Conservation (phyloP, 1,284 basidiomycete species). For the Apiotrichum sp. region DNA sequence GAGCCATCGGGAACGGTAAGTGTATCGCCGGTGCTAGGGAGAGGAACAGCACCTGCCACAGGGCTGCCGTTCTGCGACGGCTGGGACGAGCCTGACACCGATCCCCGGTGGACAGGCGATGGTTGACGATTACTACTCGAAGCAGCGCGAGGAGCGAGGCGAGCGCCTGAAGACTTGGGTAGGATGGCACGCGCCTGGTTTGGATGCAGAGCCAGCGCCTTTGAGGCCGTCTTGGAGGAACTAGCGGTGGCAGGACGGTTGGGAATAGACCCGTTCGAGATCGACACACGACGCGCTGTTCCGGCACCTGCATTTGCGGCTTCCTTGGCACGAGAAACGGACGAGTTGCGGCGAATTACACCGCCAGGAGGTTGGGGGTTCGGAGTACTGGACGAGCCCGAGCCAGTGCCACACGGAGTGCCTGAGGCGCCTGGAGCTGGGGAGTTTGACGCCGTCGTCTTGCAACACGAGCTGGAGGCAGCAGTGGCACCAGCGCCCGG, state of each 20-base stretch:
- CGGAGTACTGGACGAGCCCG: background rate
- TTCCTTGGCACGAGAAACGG: conserved; percentile 19
- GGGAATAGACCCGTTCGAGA: conserved; percentile 10
- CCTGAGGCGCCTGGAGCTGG: no score
- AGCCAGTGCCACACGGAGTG: no score
- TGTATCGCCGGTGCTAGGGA: conserved; percentile 3
- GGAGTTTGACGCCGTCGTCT: background rate
- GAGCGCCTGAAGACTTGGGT: conserved; percentile 22
- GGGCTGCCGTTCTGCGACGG: conserved; percentile 15
- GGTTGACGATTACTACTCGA: conserved; percentile 12
- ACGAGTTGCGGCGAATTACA: conserved; percentile 10
- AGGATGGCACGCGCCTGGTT: conserved; percentile 29
- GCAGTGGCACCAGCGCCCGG: background rate
- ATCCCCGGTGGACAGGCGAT: conserved; percentile 12
- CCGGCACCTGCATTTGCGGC: conserved; percentile 6
- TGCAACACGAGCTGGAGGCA: background rate
- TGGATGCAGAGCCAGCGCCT: conserved; percentile 30
- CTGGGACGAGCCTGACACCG: conserved; percentile 11
- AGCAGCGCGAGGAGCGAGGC: conserved; percentile 7
- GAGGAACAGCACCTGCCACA: background rate
- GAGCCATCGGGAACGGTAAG: background rate
- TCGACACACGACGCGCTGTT: conserved; percentile 23
- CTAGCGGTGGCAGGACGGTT: conserved; percentile 8
- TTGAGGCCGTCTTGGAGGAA: conserved; percentile 23
- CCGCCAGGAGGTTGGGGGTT: background rate